Evolutionary conservation across 192 early-diverging fungal genomes (phyloP), one percentile per base, ranked within the genome.

Genomic region (Allomyces arbusculus): DNA sequence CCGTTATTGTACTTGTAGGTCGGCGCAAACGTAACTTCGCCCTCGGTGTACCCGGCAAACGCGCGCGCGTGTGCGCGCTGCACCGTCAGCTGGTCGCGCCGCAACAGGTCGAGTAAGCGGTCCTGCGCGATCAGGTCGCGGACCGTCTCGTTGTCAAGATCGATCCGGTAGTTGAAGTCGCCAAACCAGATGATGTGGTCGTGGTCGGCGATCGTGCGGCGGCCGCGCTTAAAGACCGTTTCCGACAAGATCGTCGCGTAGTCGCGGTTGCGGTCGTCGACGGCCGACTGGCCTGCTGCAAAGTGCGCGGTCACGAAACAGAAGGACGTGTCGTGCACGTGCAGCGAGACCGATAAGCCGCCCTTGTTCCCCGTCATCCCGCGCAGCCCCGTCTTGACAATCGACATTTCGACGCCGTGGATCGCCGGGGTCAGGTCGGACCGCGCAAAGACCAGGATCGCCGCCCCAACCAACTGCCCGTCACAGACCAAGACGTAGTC

Each of bases 291-390:
- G 3, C 85, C 80, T 82, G 97, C 87, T 0, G 95, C 92, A 45
- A 99, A 82, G 79, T 99, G 97, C 0, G 94, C 86, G 0, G 91
- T 90, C 1, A 99, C 83, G 71, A 99, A 85, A 65, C 89, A 94
- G 33, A 97, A 73, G 25, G 80, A 84, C 0, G 94, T 91, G 69
- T 97, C 94, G 68, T 88, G 76, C 64, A 88, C 85, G 68, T 87
- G 79, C 72, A 95, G 80, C 23, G 90, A 84, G 65, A 97, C 84
- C 1, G 91, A 94, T 4, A 99, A 89, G 1, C 88, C 93, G 40
- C 95, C 95, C 79, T 99, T 99, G 78, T 97, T 99, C 55, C 91
- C 97, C 1, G 92, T 86, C 82, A 97, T 92, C 8, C 97, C 97
- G 22, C 83, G 82, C 61, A 99, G 73, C 4, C 95, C 97, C 6